Evolutionary conservation across 169 alveolate species (phyloP), one percentile per base, ranked within the genome.

Genomic region (Perkinsus marinus): DNA sequence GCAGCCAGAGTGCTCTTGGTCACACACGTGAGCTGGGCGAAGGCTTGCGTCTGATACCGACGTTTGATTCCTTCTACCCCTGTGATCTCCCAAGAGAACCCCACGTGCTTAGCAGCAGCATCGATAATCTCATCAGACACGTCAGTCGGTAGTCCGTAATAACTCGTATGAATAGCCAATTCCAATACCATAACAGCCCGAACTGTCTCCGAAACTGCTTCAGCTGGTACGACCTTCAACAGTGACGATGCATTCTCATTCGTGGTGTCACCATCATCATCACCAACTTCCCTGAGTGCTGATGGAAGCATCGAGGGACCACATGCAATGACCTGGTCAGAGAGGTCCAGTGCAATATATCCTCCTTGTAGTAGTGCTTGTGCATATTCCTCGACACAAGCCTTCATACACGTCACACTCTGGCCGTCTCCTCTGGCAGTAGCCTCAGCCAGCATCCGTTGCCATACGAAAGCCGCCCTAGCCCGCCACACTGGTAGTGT

Each of bases 21-120:
- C n/a, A 68, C 68, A n/a, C 92, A 93, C 37, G 92, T 94, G 68
- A 93, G 93, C 90, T 93, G 95, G 68, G 95, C 92, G 10, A 92
- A 43, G 0, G 92, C 93, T 30, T 90, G 79, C 38, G 89, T 92
- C 79, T 93, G 95, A 39, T 93, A 90, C 92, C 89, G 34, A 22
- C 95, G 69, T 37, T 94, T 68, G 37, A 92, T 90, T 79, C 95
- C 95, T 39, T 36, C 46, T 3, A 92, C 95, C 16, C 95, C 95
- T 39, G 94, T 93, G 68, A 93, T 57, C 89, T 39, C 39, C 68
- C 90, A 93, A 17, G 47, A 38, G 68, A 93, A 90, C 39, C 92
- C 94, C 26, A 39, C 91, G n/a, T 91, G 90, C 68, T 68, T 89
- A 43, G 93, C 92, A 0, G 95, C 95, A 30, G 57, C 39, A 9